Conservation (phyloP, 2,329 filamentous ascomycete genomes). For the Hymenoscyphus scutula region DNA sequence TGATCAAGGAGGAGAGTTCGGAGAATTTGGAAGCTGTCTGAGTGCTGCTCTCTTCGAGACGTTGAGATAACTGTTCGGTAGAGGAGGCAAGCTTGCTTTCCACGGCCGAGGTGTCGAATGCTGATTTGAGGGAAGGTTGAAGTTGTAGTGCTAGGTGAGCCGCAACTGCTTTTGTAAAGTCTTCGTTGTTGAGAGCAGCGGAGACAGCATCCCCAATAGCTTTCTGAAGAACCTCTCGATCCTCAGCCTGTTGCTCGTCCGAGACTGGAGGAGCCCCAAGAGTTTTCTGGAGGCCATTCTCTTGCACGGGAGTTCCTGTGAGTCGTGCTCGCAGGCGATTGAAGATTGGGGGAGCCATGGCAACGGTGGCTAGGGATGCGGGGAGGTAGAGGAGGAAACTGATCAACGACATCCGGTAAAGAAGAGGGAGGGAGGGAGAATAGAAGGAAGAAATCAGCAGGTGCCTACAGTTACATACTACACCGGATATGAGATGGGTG, state of each 20-base stretch:
- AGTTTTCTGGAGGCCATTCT: slow-evolving; percentile 9
- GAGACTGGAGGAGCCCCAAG: slow-evolving; percentile 1
- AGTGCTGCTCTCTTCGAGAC: slow-evolving; percentile 26
- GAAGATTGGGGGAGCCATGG: slow-evolving; percentile 22
- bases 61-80: slow-evolving; percentile 27
- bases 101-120: slow-evolving; percentile 28
- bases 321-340: slow-evolving; percentile 19
- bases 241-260: slow-evolving; percentile 24
- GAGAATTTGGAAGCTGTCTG: slow-evolving; percentile 28
- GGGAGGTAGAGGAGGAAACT: slow-evolving; percentile 18
- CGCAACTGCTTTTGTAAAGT: slow-evolving; percentile 33
- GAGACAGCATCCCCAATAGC: slow-evolving; percentile 29
- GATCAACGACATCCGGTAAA: slow-evolving; percentile 20
- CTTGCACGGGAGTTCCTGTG: slow-evolving; percentile 5
- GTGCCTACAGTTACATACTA: slow-evolving; percentile 11
- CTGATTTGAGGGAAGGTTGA: slow-evolving; percentile 31
- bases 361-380: slow-evolving; percentile 12
- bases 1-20: slow-evolving; percentile 25
- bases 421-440: slow-evolving; percentile 7
- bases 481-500: background rate
- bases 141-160: slow-evolving; percentile 31
- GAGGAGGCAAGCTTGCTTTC: slow-evolving; percentile 28
- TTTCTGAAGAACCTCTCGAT: slow-evolving; percentile 27
- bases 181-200: slow-evolving; percentile 28
- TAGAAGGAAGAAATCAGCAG: background rate